Percentiles rank a stretch among this genome's conserved stretches.
Evolutionary conservation across 129 eudicot species (phyloP).

Genomic region (Saposhnikovia divaricata): DNA sequence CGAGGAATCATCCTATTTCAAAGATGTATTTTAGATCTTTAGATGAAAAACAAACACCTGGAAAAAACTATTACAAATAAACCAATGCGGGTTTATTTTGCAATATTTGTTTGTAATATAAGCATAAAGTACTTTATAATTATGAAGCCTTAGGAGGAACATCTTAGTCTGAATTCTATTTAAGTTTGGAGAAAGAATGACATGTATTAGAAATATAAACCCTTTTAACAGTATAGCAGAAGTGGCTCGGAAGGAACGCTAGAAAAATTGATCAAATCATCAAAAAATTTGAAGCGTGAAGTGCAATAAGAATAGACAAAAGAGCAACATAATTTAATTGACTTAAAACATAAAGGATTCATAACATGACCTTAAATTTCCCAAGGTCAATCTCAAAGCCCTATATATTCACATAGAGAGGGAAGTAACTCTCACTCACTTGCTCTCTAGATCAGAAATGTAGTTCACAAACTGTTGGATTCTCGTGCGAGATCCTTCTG

Average conservation of each 20-base stretch:
- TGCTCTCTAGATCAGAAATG: conserved; percentile 79
- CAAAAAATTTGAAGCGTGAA: too few relatives aligned
- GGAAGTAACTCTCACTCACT: neutral
- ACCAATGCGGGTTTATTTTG: neutral
- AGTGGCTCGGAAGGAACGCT: too few relatives aligned
- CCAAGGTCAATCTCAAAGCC: neutral
- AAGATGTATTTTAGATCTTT: neutral
- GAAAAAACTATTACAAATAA: too few relatives aligned
- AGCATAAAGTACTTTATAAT: neutral
- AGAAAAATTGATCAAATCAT: too few relatives aligned
- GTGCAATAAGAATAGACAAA: neutral
- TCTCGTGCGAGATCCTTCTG: conserved; percentile 61
- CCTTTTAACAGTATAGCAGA: neutral
- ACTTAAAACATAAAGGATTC: neutral
- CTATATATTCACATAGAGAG: neutral
- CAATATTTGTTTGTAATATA: too few relatives aligned
- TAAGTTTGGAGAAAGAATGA: neutral
- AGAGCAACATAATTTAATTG: neutral
- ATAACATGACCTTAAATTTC: neutral
- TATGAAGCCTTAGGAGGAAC: neutral
- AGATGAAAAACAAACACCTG: neutral
- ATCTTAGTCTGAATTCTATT: neutral
- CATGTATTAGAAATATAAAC: neutral
- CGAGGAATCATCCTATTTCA: neutral
- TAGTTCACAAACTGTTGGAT: conserved; percentile 70